Base-by-base conservation (phyloP, 148 eudicot species). In the Salicornia ramosissima region DNA sequence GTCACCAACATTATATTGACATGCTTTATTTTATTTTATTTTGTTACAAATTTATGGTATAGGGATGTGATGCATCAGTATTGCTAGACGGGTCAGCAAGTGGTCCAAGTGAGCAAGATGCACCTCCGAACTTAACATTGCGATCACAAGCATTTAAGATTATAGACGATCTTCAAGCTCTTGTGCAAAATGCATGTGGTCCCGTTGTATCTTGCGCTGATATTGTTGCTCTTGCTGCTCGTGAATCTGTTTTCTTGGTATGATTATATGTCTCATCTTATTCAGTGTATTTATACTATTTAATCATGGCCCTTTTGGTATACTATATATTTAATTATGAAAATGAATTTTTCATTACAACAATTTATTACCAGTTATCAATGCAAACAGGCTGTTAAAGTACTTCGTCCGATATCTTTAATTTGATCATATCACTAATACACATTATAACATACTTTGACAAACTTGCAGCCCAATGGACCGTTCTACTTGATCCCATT, bases 31-130 rank as follows among this genome's bases (percentile, higher is more conserved):
- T n/a, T n/a, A n/a, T n/a, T n/a, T n/a, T n/a, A n/a, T n/a, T n/a
- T n/a, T n/a, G n/a, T n/a, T n/a, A n/a, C n/a, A 54, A 3, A 25
- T 54, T 6, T 10, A 30, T 59, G 21, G 21, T 11, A 10, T 22
- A 88, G 97, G 95, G 95, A 42, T 91, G 97, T 69, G 97, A 88
- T 57, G 91, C 75, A 58, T 91, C 97, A 7, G 95, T 91, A 36
- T 65, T 88, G 62, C 69, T 91, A 2, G 92, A 84, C 50, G 97
- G 95, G 42, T 82, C 91, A 7, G 55, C 80, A 0, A 78, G 80
- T 26, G 80, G 80, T 21, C 97, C 94, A 14, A 69, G 90, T 28
- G 97, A 91, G 77, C 73, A 88, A 28, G 26, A 70, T 0, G 97
- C 91, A 24, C 78, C 85, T 0, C 95, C 97, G 0, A 91, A 91